Conservation (phyloP, 331 rosid genomes). For the Rosa hybrid region DNA sequence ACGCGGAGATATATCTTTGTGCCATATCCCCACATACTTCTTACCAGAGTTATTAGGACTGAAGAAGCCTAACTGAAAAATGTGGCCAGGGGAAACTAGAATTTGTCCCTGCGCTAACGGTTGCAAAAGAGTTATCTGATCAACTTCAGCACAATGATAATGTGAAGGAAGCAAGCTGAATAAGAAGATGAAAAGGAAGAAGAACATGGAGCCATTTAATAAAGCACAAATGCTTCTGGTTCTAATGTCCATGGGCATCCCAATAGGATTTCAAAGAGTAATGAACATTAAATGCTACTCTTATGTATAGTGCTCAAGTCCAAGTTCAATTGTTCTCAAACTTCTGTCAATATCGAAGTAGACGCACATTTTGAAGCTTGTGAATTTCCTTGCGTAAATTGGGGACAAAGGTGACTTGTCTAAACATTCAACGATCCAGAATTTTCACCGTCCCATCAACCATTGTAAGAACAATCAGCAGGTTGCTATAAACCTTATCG, state of each 20-base stretch:
- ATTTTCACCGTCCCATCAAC: background rate
- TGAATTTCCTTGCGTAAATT: background rate
- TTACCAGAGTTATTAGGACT: slow-evolving; percentile 8
- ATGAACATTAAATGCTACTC: background rate
- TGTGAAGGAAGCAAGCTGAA: background rate
- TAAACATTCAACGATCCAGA: background rate
- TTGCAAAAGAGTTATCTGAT: slow-evolving; percentile 19
- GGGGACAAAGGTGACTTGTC: background rate
- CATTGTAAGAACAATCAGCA: background rate
- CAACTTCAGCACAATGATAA: background rate
- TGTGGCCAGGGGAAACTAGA: slow-evolving; percentile 1
- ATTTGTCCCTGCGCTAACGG: slow-evolving; percentile 22
- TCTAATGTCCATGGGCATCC: slow-evolving; percentile 12
- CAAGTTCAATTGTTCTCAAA: background rate
- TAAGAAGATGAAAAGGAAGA: background rate
- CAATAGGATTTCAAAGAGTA: background rate
- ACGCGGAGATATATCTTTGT: slow-evolving; percentile 2
- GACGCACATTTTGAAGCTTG: background rate
- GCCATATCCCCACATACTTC: slow-evolving; percentile 30
- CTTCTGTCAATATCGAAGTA: background rate
- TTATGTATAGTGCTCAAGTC: background rate
- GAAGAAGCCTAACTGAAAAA: slow-evolving; percentile 30
- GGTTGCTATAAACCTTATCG: background rate
- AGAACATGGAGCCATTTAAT: background rate
- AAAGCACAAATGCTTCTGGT: background rate